Evolutionary conservation across 2,329 filamentous ascomycete species (phyloP).

Genomic region (Apiospora marii): DNA sequence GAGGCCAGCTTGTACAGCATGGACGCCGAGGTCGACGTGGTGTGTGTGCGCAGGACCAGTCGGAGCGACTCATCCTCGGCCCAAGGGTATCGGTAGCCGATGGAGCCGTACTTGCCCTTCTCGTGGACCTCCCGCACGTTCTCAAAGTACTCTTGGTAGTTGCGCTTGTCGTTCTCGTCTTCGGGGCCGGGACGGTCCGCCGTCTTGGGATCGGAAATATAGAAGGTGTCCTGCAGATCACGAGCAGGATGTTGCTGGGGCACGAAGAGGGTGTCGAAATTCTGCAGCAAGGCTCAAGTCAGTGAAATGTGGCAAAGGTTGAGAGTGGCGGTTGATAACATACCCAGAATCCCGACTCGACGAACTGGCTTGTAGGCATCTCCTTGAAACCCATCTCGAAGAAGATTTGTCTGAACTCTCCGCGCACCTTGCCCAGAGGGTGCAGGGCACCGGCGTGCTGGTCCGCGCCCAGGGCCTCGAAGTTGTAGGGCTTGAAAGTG

Average conservation of each 20-base stretch:
- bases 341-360: conserved; percentile 94
- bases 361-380: conserved; percentile 93
- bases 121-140: conserved; percentile 89
- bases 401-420: conserved; percentile 95
- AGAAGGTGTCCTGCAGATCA: conserved; percentile 98
- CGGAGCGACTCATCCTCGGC: conserved; percentile 84
- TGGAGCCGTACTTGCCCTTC: conserved; percentile 90
- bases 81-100: conserved; percentile 97
- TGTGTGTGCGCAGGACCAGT: conserved; percentile 94
- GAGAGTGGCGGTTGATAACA: background rate
- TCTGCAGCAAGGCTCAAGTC: conserved; percentile 46
- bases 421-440: conserved; percentile 90
- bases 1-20: conserved; percentile 90
- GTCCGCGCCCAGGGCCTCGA: conserved; percentile 63
- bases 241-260: conserved; percentile 97
- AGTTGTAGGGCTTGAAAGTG: conserved; percentile 75
- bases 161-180: conserved; percentile 62
- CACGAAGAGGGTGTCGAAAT: conserved; percentile 96
- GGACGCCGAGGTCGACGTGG: conserved; percentile 88
- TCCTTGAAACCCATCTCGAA: conserved; percentile 99
- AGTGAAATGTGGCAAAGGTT: background rate
- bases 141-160: conserved; percentile 88
- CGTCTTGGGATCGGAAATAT: conserved; percentile 85
- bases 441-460: conserved; percentile 69
- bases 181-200: conserved; percentile 73